These are phyloP conservation scores for Fusarium euwallaceae DNA, from an alignment of 2,329 filamentous ascomycete species.

Conservation along the genomic window DNA sequence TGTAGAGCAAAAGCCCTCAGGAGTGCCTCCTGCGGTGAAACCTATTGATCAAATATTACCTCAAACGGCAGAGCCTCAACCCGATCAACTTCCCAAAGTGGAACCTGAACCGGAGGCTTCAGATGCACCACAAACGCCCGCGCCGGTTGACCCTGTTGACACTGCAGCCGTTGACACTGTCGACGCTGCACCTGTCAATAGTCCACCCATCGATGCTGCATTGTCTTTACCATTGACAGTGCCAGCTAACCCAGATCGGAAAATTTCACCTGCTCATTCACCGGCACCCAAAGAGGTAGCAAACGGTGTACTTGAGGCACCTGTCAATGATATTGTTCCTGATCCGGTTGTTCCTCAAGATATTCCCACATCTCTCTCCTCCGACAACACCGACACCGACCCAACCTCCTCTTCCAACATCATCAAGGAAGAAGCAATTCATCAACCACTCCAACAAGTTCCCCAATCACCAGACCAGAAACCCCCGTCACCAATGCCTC, in stretches of 20 bases:
- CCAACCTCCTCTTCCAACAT: not conserved
- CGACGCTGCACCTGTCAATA: not conserved
- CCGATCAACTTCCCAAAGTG: conserved; percentile 36
- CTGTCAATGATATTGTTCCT: conserved; percentile 11
- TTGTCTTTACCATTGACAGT: conserved; percentile 6
- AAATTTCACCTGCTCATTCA: conserved; percentile 25
- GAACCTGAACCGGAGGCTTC: conserved; percentile 31
- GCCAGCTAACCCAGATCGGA: conserved; percentile 8
- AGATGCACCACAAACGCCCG: conserved; percentile 19
- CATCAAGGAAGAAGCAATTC: conserved; percentile 30
- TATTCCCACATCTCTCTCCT: conserved; percentile 9
- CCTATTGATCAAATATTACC: conserved; percentile 30
- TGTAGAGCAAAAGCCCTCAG: conserved; percentile 13
- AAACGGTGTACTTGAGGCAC: conserved; percentile 19
- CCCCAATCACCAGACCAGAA: conserved; percentile 7
- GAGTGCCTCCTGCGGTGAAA: conserved; percentile 26
- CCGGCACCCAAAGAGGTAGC: conserved; percentile 12
- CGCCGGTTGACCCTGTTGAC: not conserved
- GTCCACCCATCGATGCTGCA: not conserved
- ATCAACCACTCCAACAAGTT: conserved; percentile 10
- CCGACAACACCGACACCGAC: conserved; percentile 1
- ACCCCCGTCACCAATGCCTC: conserved; percentile 19
- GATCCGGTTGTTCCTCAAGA: conserved; percentile 20
- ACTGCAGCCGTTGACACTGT: not conserved
- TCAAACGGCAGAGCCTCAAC: conserved; percentile 36